Conservation (phyloP, 2,329 filamentous ascomycete species). For the Colletotrichum chrysophilum region DNA sequence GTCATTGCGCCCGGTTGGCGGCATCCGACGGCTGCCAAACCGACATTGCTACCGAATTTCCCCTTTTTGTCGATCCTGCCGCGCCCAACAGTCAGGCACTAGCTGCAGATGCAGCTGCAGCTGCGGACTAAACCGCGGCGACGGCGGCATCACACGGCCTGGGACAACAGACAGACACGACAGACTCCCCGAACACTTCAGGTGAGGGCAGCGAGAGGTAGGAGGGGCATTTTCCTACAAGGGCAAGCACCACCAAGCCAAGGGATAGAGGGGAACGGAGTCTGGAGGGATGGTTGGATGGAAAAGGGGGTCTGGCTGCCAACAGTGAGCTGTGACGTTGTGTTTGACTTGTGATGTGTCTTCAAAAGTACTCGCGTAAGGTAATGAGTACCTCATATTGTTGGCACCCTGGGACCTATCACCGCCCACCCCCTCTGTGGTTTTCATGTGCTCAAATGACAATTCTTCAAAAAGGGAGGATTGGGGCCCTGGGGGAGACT, state of each 20-base stretch:
- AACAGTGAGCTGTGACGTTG: neutral
- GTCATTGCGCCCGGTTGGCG: neutral
- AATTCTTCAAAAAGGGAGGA: neutral
- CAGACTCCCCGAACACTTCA: neutral
- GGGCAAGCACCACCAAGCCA: neutral
- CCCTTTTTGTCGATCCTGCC: neutral
- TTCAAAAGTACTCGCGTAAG: neutral
- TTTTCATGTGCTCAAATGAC: neutral
- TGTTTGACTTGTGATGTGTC: neutral
- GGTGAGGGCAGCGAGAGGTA: neutral
- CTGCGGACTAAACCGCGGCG: neutral
- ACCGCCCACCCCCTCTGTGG: neutral
- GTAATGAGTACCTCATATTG: neutral
- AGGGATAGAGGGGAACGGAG: neutral
- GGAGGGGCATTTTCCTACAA: neutral
- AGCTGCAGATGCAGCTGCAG: neutral
- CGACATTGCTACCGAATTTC: neutral
- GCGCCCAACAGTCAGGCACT: neutral
- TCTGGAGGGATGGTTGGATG: neutral
- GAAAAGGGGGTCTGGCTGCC: neutral
- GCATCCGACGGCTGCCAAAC: neutral
- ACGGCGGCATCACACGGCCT: neutral
- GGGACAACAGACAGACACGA: neutral
- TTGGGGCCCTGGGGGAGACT: neutral
- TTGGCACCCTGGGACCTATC: constrained; percentile 1